Conservation (phyloP, 305 asterid species). For the Fraxinus albicans region DNA sequence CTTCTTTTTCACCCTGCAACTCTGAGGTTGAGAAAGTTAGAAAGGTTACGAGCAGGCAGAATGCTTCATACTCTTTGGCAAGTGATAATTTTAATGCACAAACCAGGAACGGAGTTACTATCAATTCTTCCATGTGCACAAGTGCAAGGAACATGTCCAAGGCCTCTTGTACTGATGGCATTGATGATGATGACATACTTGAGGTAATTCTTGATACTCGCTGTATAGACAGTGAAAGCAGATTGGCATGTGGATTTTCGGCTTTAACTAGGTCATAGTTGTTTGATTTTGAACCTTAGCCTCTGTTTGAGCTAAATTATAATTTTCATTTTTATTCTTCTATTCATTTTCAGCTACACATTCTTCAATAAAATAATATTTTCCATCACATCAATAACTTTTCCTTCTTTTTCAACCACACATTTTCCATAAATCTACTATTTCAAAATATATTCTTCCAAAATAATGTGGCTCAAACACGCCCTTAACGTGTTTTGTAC, state of each 20-base stretch:
- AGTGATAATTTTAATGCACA: slow-evolving; percentile 32
- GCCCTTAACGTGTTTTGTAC: slow-evolving; percentile 9
- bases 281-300: background rate
- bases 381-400: too few relatives aligned
- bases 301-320: too few relatives aligned
- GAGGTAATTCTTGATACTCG: slow-evolving; percentile 57
- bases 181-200: slow-evolving; percentile 75
- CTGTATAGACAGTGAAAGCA: slow-evolving; percentile 10
- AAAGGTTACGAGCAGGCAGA: slow-evolving; percentile 33
- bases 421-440: too few relatives aligned
- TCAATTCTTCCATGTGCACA: slow-evolving; percentile 35
- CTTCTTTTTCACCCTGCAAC: slow-evolving; percentile 35
- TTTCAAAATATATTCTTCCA: too few relatives aligned
- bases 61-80: slow-evolving; percentile 26
- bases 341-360: too few relatives aligned
- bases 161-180: slow-evolving; percentile 33
- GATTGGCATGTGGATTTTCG: slow-evolving; percentile 13
- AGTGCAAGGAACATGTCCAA: slow-evolving; percentile 31
- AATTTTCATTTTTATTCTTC: too few relatives aligned
- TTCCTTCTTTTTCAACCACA: too few relatives aligned
- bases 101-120: slow-evolving; percentile 30
- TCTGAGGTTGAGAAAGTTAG: slow-evolving; percentile 44
- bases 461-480: too few relatives aligned
- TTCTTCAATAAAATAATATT: too few relatives aligned
- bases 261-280: background rate